A percentile compares a stretch with the other conserved stretches of the same genome.
Conservation (phyloP, 441 rosid genomes). For the Populus hybrid region DNA sequence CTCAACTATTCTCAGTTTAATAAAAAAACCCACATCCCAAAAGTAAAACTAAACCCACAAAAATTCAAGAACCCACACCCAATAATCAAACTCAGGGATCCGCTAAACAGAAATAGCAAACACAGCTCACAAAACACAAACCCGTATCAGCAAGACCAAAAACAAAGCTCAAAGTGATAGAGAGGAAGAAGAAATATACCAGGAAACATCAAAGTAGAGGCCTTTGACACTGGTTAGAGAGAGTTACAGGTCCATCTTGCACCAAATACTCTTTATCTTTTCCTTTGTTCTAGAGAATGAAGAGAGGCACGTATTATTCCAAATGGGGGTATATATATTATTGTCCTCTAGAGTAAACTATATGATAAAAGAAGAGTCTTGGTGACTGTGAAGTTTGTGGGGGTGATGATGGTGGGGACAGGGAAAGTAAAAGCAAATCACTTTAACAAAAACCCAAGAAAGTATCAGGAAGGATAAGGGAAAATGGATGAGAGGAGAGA, state of each 20-base stretch:
- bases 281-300: not conserved
- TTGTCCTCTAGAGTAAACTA: not conserved
- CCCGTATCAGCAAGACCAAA: no score
- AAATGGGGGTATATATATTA: not conserved
- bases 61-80: slow-evolving; percentile 5
- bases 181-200: slow-evolving; percentile 3
- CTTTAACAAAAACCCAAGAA: not conserved
- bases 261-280: not conserved
- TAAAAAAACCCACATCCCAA: not conserved
- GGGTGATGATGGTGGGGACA: no score
- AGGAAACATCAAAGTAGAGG: not conserved
- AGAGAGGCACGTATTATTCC: not conserved
- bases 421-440: not conserved
- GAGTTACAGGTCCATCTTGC: slow-evolving; percentile 9
- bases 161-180: not conserved
- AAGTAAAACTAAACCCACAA: not conserved
- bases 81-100: not conserved
- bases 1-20: no score
- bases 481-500: not conserved
- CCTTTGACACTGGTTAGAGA: not conserved
- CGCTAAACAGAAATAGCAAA: not conserved
- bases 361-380: not conserved
- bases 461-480: not conserved
- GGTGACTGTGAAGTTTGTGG: not conserved
- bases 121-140: not conserved